Evolutionary conservation across 176 grass and related monocot genomes (phyloP), one percentile per base, ranked within the genome.

Genomic region (Cenchrus purpureus): DNA sequence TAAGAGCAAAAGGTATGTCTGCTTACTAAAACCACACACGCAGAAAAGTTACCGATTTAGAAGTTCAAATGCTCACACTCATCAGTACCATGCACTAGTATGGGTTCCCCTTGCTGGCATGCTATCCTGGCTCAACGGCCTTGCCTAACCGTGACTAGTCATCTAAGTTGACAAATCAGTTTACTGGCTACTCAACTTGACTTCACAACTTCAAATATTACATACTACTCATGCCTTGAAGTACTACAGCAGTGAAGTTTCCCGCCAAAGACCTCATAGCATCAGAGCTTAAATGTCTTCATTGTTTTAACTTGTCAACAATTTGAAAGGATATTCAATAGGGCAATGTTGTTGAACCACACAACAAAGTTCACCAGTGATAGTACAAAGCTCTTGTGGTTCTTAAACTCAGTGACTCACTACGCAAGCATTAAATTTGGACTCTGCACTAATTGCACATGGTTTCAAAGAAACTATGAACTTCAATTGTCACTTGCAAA

Each of bases 11-110:
- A 74, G 3, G 11, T 60, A 51, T 32, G 19, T 0, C 29, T 67
- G 17, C 68, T 14, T 65, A 74, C 20, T 58, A 49, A 79, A 67
- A 74, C 29, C 58, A 50, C 50, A 67, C 1, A 19, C 10, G 28
- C n/a, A 85, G 4, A 56, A 29, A 85, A 72, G 65, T 31, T 52
- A 67, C 58, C 67, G 66, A 82, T 76, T 82, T 44, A 50, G 19
- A 57, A 76, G 74, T 77, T 44, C 54, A 58, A 58, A 77, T 59
- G 54, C 2, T 44, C 54, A 59, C 59, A 32, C 32, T 59, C 17
- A 58, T 5, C 37, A 45, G 34, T 60, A 60, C 55, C 4, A 19
- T 59, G 37, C 5, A 77, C 17, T 14, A 77, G 19, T 14, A 19
- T 60, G 43, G 17, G 55, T 14, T 77, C 8, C 32, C 31, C 29